Base-by-base conservation (phyloP, 371 early-diverging fungal genomes). In the Actinomortierella ambigua region DNA sequence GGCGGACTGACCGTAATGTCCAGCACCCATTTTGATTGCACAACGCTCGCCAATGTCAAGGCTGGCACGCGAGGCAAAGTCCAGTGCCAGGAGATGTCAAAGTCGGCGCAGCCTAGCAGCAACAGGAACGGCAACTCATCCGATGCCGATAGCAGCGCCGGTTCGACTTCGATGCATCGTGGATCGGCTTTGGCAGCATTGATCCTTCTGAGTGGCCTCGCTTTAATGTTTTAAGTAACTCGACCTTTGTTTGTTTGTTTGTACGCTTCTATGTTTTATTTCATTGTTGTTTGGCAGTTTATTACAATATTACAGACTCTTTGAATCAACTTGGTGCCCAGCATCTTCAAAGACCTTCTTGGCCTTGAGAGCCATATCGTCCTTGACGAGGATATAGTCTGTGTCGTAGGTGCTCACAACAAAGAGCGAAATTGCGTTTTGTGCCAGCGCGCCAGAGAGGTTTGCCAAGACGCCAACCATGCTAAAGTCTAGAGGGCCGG, bases 361-460 rank as follows among this genome's bases (percentile, higher is more conserved):
- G 1, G 88, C 87, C 2, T 70, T 64, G n/a, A 79, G 63, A 0
- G 77, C 68, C n/a, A 68, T 77, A 18, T 86, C 86, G 44, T 83
- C 58, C 59, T 89, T 90, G 43, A 93, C 87, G 48, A 91, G 76
- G 13, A 93, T 70, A 61, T 89, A 92, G 61, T 93, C 93, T 0
- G 93, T 93, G 63, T 93, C 90, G 56, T 77, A 93, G 0, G 92
- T 92, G 56, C 87, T 85, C 2, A 91, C 82, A 1, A 83, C 90
- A 80, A 91, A 92, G 1, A 92, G 81, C 2, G 90, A 82, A 14
- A 93, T 82, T 17, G 71, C 64, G 34, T 79, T 71, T 3, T 85
- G 77, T 28, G 85, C 87, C 18, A 93, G 63, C 0, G 85, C 82
- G 5, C 79, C 75, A 0, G 88, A 69, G 28, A 93, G 66, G 24